These are phyloP conservation scores for Tetrapisispora pingtungensis DNA, from an alignment of 805 yeast genomes.

Conservation along the genomic window DNA sequence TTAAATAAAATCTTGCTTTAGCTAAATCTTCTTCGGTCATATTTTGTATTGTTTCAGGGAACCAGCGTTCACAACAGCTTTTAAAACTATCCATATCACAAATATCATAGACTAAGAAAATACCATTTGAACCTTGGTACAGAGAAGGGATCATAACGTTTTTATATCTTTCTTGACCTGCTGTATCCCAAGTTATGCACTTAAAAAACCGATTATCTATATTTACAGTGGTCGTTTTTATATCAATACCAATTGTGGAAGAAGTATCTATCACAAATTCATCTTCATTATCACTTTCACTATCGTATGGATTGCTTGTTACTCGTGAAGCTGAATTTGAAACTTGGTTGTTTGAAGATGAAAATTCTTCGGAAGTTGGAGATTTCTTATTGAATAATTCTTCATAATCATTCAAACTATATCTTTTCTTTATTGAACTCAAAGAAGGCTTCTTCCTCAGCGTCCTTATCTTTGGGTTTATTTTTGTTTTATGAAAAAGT, in stretches of 20 bases:
- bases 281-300: slow-evolving; percentile 12
- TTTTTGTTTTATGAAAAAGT: slow-evolving; percentile 1
- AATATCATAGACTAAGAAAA: slow-evolving; percentile 36
- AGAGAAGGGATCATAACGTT: slow-evolving; percentile 36
- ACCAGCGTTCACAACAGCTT: slow-evolving; percentile 34
- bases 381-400: slow-evolving; percentile 18
- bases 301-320: neutral
- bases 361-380: neutral
- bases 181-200: slow-evolving; percentile 41
- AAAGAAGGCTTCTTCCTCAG: neutral
- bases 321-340: neutral
- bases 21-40: slow-evolving; percentile 18
- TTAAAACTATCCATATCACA: slow-evolving; percentile 31
- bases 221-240: slow-evolving; percentile 35
- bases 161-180: slow-evolving; percentile 41
- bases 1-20: slow-evolving; percentile 31
- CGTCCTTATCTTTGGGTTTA: neutral
- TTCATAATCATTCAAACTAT: slow-evolving; percentile 28
- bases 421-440: slow-evolving; percentile 18
- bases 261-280: slow-evolving; percentile 29
- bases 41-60: slow-evolving; percentile 33
- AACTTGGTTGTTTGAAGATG: neutral
- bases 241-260: slow-evolving; percentile 39
- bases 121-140: slow-evolving; percentile 39
- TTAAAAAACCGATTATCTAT: slow-evolving; percentile 37